A percentile compares a stretch with the other conserved stretches of the same genome.
phyloP scores from a whole-genome alignment of 805 yeast genomes.

The Starmerella apicola region DNA sequence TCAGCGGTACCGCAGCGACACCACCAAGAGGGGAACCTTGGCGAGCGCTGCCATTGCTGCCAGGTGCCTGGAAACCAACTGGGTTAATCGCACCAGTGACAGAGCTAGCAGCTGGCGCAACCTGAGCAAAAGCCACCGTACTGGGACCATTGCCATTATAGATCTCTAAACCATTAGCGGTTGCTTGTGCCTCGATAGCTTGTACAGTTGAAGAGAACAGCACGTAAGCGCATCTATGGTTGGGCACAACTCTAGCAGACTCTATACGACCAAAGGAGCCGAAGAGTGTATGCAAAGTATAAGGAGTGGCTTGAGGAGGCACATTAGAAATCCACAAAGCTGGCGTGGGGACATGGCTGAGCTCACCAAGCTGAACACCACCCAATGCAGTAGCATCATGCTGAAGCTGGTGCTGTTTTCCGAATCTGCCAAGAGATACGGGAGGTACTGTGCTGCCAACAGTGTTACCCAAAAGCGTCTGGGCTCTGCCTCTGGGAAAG shows the following conservation, averaged over 20 bases:
- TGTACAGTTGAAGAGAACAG: constrained; percentile 61
- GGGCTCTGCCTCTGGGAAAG: constrained; percentile 22
- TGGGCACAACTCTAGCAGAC: constrained; percentile 47
- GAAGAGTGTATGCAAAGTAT: constrained; percentile 49
- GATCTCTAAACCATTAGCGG: constrained; percentile 69
- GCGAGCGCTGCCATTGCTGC: too few relatives aligned
- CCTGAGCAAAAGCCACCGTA: constrained; percentile 73
- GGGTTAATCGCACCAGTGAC: neutral
- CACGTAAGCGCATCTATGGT: constrained; percentile 41
- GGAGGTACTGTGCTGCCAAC: neutral
- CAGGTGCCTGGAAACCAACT: too few relatives aligned
- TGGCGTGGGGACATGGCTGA: constrained; percentile 28
- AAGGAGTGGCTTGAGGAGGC: constrained; percentile 45
- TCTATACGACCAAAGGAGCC: constrained; percentile 49
- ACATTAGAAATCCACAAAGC: constrained; percentile 69
- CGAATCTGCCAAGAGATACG: constrained; percentile 14
- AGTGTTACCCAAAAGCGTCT: constrained; percentile 14
- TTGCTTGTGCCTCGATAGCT: constrained; percentile 69
- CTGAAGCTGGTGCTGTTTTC: constrained; percentile 14
- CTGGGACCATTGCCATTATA: constrained; percentile 65
- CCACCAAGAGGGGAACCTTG: neutral
- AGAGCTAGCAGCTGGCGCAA: constrained; percentile 25
- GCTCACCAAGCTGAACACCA: constrained; percentile 16
- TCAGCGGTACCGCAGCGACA: too few relatives aligned
- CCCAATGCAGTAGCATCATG: constrained; percentile 3